A percentile compares a stretch with the other conserved stretches of the same genome.
These are phyloP conservation scores for Phialophora tarda DNA, from an alignment of 2,329 filamentous ascomycete species.

Conservation along the genomic window DNA sequence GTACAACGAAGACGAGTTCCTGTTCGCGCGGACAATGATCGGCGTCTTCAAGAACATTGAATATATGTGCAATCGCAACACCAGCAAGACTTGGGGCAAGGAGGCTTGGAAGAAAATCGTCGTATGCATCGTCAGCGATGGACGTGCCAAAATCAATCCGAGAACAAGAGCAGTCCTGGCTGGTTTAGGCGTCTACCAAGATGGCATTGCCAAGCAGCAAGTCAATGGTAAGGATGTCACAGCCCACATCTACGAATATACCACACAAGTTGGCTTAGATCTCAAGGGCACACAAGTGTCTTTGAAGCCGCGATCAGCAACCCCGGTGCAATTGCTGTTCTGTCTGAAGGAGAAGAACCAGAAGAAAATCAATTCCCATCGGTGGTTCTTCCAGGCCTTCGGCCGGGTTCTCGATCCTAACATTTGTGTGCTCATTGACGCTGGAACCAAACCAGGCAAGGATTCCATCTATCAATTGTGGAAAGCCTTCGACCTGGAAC, in stretches of 20 bases:
- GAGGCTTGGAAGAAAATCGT: constrained; percentile 99
- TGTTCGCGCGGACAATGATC: constrained; percentile 93
- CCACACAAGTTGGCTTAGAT: constrained; percentile 69
- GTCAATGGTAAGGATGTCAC: constrained; percentile 97
- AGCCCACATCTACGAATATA: constrained; percentile 89
- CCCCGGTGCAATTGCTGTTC: constrained; percentile 95
- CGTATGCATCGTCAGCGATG: constrained; percentile 95
- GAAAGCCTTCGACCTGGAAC: constrained; percentile 97
- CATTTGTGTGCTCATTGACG: constrained; percentile 94
- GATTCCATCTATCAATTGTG: constrained; percentile 97
- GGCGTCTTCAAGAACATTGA: constrained; percentile 99
- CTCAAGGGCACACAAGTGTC: constrained; percentile 89
- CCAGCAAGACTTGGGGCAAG: constrained; percentile 97
- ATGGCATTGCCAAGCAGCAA: constrained; percentile 97
- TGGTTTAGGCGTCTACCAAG: constrained; percentile 94
- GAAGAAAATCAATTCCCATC: constrained; percentile 99
- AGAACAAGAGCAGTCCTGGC: constrained; percentile 87
- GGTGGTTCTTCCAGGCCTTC: constrained; percentile 99
- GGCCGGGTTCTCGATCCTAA: constrained; percentile 91
- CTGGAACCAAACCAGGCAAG: constrained; percentile 90
- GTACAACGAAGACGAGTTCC: constrained; percentile 98
- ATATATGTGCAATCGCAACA: constrained; percentile 92
- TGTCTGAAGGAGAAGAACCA: constrained; percentile 99
- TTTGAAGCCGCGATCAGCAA: constrained; percentile 78
- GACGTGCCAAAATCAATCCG: constrained; percentile 94